Base-by-base conservation (phyloP, 805 yeast species). In the Metschnikowia lachancei region DNA sequence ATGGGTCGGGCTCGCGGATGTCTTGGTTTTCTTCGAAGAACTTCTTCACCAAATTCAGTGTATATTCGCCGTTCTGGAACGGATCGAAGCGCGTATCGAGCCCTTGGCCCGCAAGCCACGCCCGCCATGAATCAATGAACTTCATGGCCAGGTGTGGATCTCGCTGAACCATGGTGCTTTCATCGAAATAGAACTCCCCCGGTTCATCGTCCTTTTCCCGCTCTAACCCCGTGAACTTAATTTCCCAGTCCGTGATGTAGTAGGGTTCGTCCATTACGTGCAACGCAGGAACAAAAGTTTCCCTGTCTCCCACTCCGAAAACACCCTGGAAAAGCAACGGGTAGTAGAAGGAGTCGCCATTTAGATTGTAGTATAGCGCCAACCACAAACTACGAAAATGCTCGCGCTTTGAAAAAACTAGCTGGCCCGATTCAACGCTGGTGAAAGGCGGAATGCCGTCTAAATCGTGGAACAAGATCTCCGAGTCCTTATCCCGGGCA, bases 281-380 rank as follows among this genome's bases (percentile, higher is more conserved):
- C 39, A 72, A 65, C 4, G 74, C 73, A 3, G 72, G 72, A 14
- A 63, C 61, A 47, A 63, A 63, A 3, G 72, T 67, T 39, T 70
- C 75, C 20, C 69, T 55, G 47, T 70, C 74, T 8, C 71, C 72
- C 4, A 43, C 47, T 0, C 70, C 71, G 16, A 58, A 61, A 2
- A 61, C 59, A 11, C 72, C 73, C 52, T 68, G 75, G 51, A 62
- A 69, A 2, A 70, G 43, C 33, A 70, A 55, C 11, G 51, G 51
- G 43, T 65, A 66, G 53, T 61, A 68, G 51, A 53, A 55, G 1
- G 47, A 43, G 1, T 61, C 58, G 1, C 71, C 70, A 48, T 63
- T 55, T 14, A 64, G 43, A 47, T 67, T 70, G 52, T 69, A 69
- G 52, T 68, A 70, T 14, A 66, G 47, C 1, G 72, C 51, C 31